These are phyloP conservation scores for Phialophora verrucosa DNA, from an alignment of 2,329 filamentous ascomycete species.

Conservation along the genomic window DNA sequence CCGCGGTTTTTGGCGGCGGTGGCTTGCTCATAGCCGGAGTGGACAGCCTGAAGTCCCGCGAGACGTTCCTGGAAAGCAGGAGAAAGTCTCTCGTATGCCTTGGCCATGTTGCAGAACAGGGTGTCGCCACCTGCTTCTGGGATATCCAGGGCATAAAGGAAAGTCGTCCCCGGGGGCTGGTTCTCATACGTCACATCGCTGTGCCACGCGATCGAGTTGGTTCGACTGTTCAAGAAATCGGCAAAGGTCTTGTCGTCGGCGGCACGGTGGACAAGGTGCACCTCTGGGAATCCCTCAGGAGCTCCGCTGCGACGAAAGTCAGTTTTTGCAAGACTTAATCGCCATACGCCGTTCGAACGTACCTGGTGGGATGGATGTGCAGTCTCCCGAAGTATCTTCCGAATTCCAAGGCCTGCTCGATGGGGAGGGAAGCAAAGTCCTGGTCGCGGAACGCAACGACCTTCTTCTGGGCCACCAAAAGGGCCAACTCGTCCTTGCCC, in stretches of 20 bases:
- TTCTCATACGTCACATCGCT: constrained; percentile 81
- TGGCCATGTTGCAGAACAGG: constrained; percentile 76
- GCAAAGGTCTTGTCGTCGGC: constrained; percentile 66
- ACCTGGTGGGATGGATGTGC: constrained; percentile 77
- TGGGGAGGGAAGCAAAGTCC: constrained; percentile 48
- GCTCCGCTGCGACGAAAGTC: constrained; percentile 58
- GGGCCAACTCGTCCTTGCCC: constrained; percentile 45
- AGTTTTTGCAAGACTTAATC: too few species aligned
- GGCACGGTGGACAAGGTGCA: constrained; percentile 79
- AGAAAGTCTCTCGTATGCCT: constrained; percentile 80
- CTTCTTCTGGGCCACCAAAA: constrained; percentile 46
- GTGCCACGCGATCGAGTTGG: constrained; percentile 86
- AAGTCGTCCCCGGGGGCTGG: constrained; percentile 85
- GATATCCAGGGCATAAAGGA: constrained; percentile 84
- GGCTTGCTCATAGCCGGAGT: constrained; percentile 80
- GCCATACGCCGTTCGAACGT: neutral
- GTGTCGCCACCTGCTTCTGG: constrained; percentile 84
- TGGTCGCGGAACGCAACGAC: constrained; percentile 43
- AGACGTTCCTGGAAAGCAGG: constrained; percentile 79
- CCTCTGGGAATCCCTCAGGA: constrained; percentile 72
- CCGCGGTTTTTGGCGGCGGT: constrained; percentile 64
- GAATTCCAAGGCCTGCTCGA: constrained; percentile 46
- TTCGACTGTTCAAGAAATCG: constrained; percentile 70
- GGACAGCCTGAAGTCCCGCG: constrained; percentile 78
- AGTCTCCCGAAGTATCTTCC: constrained; percentile 79